Percentiles rank a stretch among this genome's conserved stretches.
phyloP scores from a whole-genome alignment of 2,329 filamentous ascomycete species.

The Sphaceloma murrayae region DNA sequence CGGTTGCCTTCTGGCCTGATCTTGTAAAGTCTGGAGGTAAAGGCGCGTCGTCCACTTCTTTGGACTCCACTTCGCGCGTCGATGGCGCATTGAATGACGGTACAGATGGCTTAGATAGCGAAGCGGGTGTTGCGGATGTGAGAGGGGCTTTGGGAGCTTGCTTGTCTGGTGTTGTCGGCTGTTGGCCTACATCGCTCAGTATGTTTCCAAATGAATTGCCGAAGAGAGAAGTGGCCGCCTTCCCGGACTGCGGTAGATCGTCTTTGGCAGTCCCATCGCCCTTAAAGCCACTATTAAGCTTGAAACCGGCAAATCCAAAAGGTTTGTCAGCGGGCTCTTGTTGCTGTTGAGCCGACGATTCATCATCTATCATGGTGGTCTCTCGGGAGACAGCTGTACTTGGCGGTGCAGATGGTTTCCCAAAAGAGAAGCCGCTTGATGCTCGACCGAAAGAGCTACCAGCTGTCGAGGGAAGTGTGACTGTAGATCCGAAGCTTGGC shows the following conservation, averaged over 20 bases:
- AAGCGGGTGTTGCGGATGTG: conserved; percentile 30
- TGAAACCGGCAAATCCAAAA: conserved; percentile 45
- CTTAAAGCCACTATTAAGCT: conserved; percentile 59
- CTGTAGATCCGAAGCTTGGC: conserved; percentile 33
- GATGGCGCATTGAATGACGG: no score
- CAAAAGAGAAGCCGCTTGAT: conserved; percentile 25
- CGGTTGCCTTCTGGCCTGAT: conserved; percentile 22
- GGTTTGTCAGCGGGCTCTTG: conserved; percentile 19
- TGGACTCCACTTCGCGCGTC: no score
- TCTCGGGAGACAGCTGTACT: conserved; percentile 6
- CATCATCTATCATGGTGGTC: conserved; percentile 15
- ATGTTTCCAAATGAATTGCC: conserved; percentile 26
- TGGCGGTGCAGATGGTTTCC: conserved; percentile 20
- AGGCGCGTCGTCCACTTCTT: conserved; percentile 32
- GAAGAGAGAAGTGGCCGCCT: conserved; percentile 26
- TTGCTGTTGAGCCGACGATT: conserved; percentile 13
- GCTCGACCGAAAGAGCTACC: conserved; percentile 29
- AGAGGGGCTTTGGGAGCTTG: conserved; percentile 31
- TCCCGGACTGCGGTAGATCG: conserved; percentile 43
- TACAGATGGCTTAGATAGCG: conserved; percentile 21
- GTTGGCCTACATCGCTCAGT: conserved; percentile 25
- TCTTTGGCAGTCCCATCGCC: conserved; percentile 53
- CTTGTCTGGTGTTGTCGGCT: conserved; percentile 32
- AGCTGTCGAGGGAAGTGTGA: conserved; percentile 31
- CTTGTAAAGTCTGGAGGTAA: conserved; percentile 34